Percentiles rank a stretch among this genome's conserved stretches.
Evolutionary conservation across 2,329 filamentous ascomycete species (phyloP).

Genomic region (Xylaria arbuscula): DNA sequence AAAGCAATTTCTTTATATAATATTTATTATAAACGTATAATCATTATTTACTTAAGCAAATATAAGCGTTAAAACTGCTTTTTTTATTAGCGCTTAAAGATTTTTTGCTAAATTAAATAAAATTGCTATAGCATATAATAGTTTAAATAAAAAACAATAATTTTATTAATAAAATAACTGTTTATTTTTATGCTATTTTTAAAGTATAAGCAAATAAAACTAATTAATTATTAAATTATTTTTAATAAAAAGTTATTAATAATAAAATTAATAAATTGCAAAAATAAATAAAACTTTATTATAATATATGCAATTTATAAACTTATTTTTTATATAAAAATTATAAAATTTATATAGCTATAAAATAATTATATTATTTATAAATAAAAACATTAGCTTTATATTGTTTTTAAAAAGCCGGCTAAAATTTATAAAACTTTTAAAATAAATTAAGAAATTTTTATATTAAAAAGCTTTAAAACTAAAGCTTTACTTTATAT

Average conservation of each 20-base stretch:
- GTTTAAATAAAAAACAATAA: no score
- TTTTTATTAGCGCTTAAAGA: neutral
- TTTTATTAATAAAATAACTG: no score
- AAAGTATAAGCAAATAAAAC: conserved; percentile 3
- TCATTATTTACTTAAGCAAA: neutral
- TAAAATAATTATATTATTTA: conserved; percentile 10
- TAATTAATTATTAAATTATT: conserved; percentile 1
- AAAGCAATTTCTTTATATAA: conserved; percentile 4
- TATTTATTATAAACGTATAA: neutral
- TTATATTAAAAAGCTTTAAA: no score
- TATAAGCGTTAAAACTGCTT: neutral
- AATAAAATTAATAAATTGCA: neutral
- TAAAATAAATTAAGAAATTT: no score
- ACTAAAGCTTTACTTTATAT: no score
- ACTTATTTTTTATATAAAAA: neutral
- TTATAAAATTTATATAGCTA: conserved; percentile 1
- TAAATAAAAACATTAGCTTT: neutral
- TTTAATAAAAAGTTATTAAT: neutral
- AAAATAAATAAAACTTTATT: no score
- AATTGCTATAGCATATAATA: no score
- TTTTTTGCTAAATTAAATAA: no score
- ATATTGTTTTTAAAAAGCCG: neutral
- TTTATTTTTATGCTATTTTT: neutral
- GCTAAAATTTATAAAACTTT: no score
- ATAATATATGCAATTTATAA: conserved; percentile 2